Percentiles rank a stretch among this genome's conserved stretches.
Conservation (phyloP, 1,284 basidiomycete genomes). For the Naganishia albida region DNA sequence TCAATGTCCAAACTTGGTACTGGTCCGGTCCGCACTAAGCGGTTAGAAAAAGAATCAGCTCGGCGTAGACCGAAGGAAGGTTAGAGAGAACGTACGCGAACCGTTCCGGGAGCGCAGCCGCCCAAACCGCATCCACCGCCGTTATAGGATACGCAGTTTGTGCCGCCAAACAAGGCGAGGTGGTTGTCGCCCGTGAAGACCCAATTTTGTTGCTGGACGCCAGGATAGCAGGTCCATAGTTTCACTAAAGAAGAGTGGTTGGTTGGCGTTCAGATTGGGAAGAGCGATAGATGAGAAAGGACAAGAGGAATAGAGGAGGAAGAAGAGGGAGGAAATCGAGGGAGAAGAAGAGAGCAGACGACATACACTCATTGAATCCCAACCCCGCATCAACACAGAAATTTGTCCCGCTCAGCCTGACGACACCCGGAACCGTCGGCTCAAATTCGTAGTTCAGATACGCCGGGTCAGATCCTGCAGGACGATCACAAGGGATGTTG, state of each 20-base stretch:
- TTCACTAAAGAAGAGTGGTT: slow-evolving; percentile 9
- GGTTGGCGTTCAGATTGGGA: too few species aligned
- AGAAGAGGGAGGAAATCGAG: too few species aligned
- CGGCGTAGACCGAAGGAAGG: background rate
- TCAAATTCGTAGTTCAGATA: slow-evolving; percentile 5
- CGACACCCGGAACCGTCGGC: slow-evolving; percentile 8
- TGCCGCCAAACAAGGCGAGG: slow-evolving; percentile 43
- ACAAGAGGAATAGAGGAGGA: too few species aligned
- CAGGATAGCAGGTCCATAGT: slow-evolving; percentile 30
- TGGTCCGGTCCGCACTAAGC: slow-evolving; percentile 4
- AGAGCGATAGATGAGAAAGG: too few species aligned
- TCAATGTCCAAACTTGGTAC: slow-evolving; percentile 13
- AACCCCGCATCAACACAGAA: slow-evolving; percentile 35
- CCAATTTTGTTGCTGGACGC: slow-evolving; percentile 4
- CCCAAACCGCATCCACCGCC: slow-evolving; percentile 35
- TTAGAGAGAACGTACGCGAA: slow-evolving; percentile 5
- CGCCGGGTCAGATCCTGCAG: slow-evolving; percentile 4
- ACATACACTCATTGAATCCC: slow-evolving; percentile 21
- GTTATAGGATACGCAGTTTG: slow-evolving; percentile 13
- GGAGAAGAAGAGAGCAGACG: background rate
- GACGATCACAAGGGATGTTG: slow-evolving; percentile 10
- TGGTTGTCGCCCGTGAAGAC: slow-evolving; percentile 37
- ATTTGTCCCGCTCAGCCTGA: slow-evolving; percentile 29
- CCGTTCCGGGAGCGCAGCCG: slow-evolving; percentile 34
- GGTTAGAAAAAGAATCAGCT: too few species aligned